Evolutionary conservation across 2,329 filamentous ascomycete genomes (phyloP).

Genomic region (Cytospora leucostoma): DNA sequence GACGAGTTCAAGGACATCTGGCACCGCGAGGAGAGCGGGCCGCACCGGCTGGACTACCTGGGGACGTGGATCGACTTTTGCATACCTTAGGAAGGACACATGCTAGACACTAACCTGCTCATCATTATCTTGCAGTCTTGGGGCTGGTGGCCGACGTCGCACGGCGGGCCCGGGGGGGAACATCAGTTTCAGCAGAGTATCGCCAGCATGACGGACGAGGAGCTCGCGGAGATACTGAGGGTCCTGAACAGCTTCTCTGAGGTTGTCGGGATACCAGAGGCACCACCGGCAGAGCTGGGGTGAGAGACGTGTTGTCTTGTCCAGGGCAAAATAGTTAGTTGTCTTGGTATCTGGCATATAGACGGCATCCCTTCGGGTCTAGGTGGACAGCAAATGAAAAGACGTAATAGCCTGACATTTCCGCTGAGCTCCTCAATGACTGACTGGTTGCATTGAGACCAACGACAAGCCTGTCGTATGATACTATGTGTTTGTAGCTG

Average conservation of each 20-base stretch:
- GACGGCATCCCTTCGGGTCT: neutral
- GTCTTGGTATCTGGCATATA: neutral
- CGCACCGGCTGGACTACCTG: constrained; percentile 73
- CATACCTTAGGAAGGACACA: constrained; percentile 51
- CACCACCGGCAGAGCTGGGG: neutral
- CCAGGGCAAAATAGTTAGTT: neutral
- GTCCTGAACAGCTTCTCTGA: neutral
- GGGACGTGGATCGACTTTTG: constrained; percentile 89
- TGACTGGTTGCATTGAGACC: no score
- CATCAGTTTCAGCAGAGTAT: neutral
- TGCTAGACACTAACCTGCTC: neutral
- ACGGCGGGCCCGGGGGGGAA: neutral
- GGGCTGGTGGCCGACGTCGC: neutral
- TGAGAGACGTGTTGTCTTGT: neutral
- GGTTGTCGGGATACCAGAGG: neutral
- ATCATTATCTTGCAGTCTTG: constrained; percentile 10
- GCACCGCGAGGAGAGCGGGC: constrained; percentile 62
- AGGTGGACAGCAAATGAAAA: neutral
- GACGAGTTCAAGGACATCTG: constrained; percentile 79
- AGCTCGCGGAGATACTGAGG: constrained; percentile 3
- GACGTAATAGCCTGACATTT: neutral
- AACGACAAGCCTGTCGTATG: no score
- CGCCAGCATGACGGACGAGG: neutral
- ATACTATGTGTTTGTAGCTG: no score
- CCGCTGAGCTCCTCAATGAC: neutral